phyloP scores from a whole-genome alignment of 2,329 filamentous ascomycete genomes.

The Epichloe aotearoae region DNA sequence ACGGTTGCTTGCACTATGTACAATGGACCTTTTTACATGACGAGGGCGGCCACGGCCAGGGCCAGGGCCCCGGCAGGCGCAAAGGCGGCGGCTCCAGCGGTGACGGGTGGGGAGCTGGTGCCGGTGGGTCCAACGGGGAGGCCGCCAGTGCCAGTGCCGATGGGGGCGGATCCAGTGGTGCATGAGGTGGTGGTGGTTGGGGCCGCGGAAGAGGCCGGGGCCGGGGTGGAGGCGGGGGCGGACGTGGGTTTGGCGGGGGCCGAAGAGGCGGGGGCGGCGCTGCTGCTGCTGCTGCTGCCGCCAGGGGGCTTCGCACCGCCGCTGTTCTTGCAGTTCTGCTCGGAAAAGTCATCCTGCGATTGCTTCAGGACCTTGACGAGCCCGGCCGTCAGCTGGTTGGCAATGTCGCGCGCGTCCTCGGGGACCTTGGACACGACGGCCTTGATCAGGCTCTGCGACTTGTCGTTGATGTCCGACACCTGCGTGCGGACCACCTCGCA shows the following conservation, averaged over 20 bases:
- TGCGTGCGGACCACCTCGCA: constrained; percentile 14
- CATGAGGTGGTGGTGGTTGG: not conserved
- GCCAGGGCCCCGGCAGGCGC: constrained; percentile 1
- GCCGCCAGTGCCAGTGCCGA: not conserved
- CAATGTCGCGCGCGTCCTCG: constrained; percentile 14
- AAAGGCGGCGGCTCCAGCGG: not conserved
- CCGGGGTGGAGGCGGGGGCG: not conserved
- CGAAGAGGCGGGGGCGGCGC: not conserved
- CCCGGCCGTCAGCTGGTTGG: constrained; percentile 11
- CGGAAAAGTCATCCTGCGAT: constrained; percentile 11
- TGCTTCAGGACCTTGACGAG: constrained; percentile 11
- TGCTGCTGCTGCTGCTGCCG: not conserved
- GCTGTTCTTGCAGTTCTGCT: constrained; percentile 15
- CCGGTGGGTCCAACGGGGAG: not conserved
- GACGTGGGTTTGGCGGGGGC: not conserved
- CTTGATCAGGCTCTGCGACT: constrained; percentile 15
- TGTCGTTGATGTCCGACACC: constrained; percentile 11
- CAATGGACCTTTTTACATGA: not conserved
- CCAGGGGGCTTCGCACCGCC: not conserved
- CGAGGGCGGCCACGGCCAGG: not conserved
- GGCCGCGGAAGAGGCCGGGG: not conserved
- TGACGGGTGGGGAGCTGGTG: not conserved
- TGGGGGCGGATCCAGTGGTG: not conserved
- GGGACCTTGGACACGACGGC: constrained; percentile 18
- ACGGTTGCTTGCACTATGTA: no score